Base-by-base conservation (phyloP, 1,284 basidiomycete genomes). In the Pisolithus thermaeus region DNA sequence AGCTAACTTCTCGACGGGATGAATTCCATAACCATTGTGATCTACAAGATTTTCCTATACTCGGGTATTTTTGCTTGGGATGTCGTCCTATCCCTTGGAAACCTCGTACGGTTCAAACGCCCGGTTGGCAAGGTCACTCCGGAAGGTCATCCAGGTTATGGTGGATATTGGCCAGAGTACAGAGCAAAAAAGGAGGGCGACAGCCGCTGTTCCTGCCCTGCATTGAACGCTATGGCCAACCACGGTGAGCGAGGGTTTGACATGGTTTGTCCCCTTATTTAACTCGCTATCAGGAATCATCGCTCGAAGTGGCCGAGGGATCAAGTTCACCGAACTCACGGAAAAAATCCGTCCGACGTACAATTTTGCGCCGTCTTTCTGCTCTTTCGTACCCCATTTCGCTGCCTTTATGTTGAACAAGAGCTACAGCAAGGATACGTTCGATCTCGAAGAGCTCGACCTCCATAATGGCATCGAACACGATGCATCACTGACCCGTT, bases 381-480 rank as follows among this genome's bases (percentile, higher is more conserved):
- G 79, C 58, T 76, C 72, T 53, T 86, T 79, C 57, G 80, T 84
- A 0, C 77, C 82, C 2, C 77, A 78, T 50, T 78, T 71, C 60
- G 74, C 78, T 1, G 84, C 87, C 3, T 61, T 71, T 16, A 72
- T 83, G 65, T 63, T 90, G 51, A 71, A 74, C 7, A 79, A 75
- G 57, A 72, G 70, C 42, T 87, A 86, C 59, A 62, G 58, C 51
- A 73, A 70, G 40, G 87, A 81, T 52, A 78, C 70, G 3, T 79
- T 87, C 56, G 77, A 88, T 60, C 70, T 90, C 22, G 65, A 70
- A 12, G 86, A 89, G 47, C 70, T 90, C 37, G 74, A 77, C 59
- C 63, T 83, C 27, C 87, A 90, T 64, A 89, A 88, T 56, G 81
- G 81, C 9, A 90, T 90, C 52, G 87, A 90, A 58, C 87, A 90